Evolutionary conservation across 441 rosid species (phyloP).

Genomic region (Gossypium gossypioides): DNA sequence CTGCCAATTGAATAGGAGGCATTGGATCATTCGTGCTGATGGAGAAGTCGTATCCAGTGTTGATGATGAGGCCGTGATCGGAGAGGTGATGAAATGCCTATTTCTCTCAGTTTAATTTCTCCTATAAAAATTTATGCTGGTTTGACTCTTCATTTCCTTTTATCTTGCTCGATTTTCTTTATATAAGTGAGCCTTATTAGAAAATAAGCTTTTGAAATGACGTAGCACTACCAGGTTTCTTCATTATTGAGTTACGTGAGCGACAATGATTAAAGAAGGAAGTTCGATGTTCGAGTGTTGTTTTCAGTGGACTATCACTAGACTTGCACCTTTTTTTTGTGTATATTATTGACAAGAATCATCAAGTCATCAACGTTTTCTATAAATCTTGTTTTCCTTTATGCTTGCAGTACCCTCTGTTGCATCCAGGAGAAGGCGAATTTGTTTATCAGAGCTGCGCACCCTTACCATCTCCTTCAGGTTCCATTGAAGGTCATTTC

Average conservation of each 20-base stretch:
- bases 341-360: background rate
- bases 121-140: background rate
- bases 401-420: conserved; percentile 52
- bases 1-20: conserved; percentile 49
- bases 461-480: conserved; percentile 27
- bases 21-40: conserved; percentile 39
- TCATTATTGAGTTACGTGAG: background rate
- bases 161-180: background rate
- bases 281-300: background rate
- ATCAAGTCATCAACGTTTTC: background rate
- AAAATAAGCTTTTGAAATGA: background rate
- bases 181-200: background rate
- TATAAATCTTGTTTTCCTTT: conserved; percentile 6
- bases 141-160: background rate
- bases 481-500: conserved; percentile 73
- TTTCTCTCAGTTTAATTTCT: background rate
- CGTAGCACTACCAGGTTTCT: background rate
- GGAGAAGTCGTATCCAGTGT: conserved; percentile 24
- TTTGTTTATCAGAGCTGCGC: conserved; percentile 70
- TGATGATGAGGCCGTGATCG: conserved; percentile 42
- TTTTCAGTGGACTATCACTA: background rate
- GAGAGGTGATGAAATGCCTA: conserved; percentile 30
- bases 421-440: conserved; percentile 58
- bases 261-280: background rate
- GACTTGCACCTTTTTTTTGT: background rate